Conservation (phyloP, 2,329 filamentous ascomycete species). For the Arthrobotrys sphaeroides region DNA sequence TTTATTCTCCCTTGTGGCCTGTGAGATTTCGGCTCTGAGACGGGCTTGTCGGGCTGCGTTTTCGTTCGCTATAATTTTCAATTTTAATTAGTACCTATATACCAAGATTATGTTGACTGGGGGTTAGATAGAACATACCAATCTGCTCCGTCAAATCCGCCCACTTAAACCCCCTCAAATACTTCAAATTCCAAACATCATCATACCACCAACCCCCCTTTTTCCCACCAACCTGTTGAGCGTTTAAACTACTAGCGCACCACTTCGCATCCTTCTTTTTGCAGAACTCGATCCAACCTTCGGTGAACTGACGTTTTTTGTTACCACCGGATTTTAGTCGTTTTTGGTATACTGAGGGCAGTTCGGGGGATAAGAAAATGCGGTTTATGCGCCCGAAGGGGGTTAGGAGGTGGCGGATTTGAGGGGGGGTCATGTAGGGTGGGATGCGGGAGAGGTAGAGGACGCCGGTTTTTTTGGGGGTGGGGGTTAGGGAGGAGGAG, state of each 20-base stretch:
- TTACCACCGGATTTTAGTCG: constrained; percentile 79
- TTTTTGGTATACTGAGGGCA: constrained; percentile 71
- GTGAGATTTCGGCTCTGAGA: constrained; percentile 79
- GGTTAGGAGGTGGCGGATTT: constrained; percentile 77
- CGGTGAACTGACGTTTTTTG: constrained; percentile 81
- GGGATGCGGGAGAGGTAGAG: constrained; percentile 85
- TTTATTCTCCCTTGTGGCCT: constrained; percentile 81
- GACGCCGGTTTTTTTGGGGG: constrained; percentile 78
- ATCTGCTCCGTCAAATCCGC: constrained; percentile 62
- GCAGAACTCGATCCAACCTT: constrained; percentile 87
- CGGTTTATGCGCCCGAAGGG: constrained; percentile 80
- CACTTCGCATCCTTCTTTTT: constrained; percentile 79
- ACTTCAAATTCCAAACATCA: constrained; percentile 85
- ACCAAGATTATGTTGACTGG: background rate
- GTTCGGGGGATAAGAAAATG: constrained; percentile 81
- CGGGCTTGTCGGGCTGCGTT: constrained; percentile 80
- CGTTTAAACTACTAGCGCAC: constrained; percentile 79
- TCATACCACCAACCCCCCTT: constrained; percentile 85
- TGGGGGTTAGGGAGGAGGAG: constrained; percentile 70
- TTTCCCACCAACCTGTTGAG: constrained; percentile 73
- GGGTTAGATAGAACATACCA: constrained; percentile 35
- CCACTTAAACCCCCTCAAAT: constrained; percentile 87
- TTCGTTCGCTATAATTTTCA: constrained; percentile 72
- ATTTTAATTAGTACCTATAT: background rate
- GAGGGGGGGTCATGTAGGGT: constrained; percentile 86